These are phyloP conservation scores for Entoloma clypeatum DNA, from an alignment of 1,284 basidiomycete genomes.

Conservation along the genomic window DNA sequence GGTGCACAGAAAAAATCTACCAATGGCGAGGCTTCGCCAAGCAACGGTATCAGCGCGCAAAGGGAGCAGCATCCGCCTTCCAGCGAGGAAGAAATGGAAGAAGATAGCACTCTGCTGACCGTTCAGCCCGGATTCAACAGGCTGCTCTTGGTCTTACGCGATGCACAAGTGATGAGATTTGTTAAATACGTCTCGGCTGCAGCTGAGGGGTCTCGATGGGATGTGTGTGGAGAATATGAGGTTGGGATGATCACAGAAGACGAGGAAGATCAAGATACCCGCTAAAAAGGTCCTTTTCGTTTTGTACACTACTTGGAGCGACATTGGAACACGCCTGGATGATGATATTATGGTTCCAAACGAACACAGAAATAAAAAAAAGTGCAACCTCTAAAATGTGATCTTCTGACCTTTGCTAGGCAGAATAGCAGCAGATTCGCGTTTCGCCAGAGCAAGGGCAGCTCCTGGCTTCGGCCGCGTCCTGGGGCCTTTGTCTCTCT, in stretches of 20 bases:
- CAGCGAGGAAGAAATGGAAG: conserved; percentile 67
- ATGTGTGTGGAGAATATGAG: conserved; percentile 86
- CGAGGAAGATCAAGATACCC: conserved; percentile 25
- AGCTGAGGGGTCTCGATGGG: conserved; percentile 87
- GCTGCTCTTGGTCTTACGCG: conserved; percentile 85
- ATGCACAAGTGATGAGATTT: conserved; percentile 91
- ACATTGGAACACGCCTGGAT: neutral
- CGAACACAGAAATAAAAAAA: conserved; percentile 1
- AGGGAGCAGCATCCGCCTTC: too few relatives aligned
- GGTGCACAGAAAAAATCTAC: conserved; percentile 46
- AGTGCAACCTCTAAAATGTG: conserved; percentile 52
- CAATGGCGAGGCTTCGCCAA: conserved; percentile 14
- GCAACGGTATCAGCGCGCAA: conserved; percentile 5
- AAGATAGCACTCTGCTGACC: conserved; percentile 85
- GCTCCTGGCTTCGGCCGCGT: conserved; percentile 81
- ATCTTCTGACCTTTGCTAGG: conserved; percentile 80
- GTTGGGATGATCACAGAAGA: conserved; percentile 66
- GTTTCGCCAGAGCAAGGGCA: conserved; percentile 83
- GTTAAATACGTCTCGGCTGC: conserved; percentile 91
- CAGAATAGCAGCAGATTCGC: conserved; percentile 84
- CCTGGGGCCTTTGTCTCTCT: conserved; percentile 29
- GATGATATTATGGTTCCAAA: neutral
- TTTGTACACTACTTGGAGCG: neutral
- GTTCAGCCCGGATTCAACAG: conserved; percentile 91
- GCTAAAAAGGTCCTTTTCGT: too few relatives aligned